Evolutionary conservation across 176 grass and related monocot species (phyloP), one percentile per base, ranked within the genome.

Genomic region (Carex pumila): DNA sequence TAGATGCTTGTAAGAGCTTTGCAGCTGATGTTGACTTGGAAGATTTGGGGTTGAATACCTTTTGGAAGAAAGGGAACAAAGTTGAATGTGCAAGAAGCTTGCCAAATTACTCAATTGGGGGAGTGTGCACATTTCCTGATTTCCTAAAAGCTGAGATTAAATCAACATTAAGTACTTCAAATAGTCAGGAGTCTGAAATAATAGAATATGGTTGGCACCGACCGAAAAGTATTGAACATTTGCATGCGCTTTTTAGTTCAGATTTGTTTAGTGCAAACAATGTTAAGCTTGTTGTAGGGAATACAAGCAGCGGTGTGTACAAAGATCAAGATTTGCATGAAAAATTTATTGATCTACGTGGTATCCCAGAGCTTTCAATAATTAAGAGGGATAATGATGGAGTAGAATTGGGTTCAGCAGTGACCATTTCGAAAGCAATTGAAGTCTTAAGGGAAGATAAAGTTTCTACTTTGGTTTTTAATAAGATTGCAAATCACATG

Each of bases 1-100:
- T 92, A 57, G 91, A 97, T 87, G 91, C 89, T 52, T 97, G 91
- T 77, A 97, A 93, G 88, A 97, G 94, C 71, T 97, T 93, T 88
- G 89, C 94, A 45, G 86, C 80, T 57, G 84, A 91, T 88, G 89
- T 93, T 41, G 94, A 96, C 62, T 80, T 93, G 62, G 91, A 97
- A 65, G 94, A 97, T 88, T 84, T 97, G 39, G 94, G 91, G 18
- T 85, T 97, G 8, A 93, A 97, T 67, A 59, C 85, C 80, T 97
- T 91, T 86, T 93, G 91, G 91, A 93, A 90, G 70, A 86, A 84
- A 88, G 83, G 85, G 0, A 85, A 85, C 57, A 82, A 34, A n/a
- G 41, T 87, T 2, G 67, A 89, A 59, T 86, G 84, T 25, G 85
- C 82, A 55, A 79, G 65, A 63, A 85, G 86, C 19, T 70, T 97